Evolutionary conservation across 106 monocot species (phyloP).

Genomic region (Allium fistulosum): DNA sequence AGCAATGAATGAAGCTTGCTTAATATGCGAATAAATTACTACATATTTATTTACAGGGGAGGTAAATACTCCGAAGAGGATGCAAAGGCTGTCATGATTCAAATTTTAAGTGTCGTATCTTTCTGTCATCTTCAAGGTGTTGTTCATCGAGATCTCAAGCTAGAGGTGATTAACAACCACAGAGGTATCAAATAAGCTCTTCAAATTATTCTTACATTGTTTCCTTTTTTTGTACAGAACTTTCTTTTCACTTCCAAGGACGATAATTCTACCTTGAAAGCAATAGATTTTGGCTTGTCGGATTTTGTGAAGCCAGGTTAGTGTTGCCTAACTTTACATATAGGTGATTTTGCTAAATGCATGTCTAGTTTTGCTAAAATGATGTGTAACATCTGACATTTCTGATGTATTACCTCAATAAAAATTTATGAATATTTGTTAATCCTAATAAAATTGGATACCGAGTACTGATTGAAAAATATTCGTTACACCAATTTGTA

Average conservation of each 20-base stretch:
- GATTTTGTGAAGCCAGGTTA: constrained; percentile 93
- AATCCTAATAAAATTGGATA: no score
- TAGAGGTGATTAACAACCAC: constrained; percentile 49
- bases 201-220: not conserved
- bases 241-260: constrained; percentile 89
- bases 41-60: constrained; percentile 43
- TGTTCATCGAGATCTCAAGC: constrained; percentile 96
- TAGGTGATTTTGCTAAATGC: not conserved
- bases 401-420: no score
- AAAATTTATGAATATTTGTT: no score
- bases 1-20: not conserved
- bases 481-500: no score
- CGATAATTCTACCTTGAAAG: constrained; percentile 72
- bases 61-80: constrained; percentile 93
- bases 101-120: constrained; percentile 74
- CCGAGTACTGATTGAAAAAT: no score
- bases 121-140: constrained; percentile 99
- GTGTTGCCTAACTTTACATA: constrained; percentile 5
- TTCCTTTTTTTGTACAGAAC: constrained; percentile 46
- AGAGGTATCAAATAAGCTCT: not conserved
- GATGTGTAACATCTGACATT: no score
- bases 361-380: no score
- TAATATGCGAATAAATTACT: not conserved
- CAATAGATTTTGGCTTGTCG: constrained; percentile 97
- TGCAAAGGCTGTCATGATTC: constrained; percentile 76